Evolutionary conservation across 2,329 filamentous ascomycete species (phyloP).

Genomic region (Epichloe elymi): DNA sequence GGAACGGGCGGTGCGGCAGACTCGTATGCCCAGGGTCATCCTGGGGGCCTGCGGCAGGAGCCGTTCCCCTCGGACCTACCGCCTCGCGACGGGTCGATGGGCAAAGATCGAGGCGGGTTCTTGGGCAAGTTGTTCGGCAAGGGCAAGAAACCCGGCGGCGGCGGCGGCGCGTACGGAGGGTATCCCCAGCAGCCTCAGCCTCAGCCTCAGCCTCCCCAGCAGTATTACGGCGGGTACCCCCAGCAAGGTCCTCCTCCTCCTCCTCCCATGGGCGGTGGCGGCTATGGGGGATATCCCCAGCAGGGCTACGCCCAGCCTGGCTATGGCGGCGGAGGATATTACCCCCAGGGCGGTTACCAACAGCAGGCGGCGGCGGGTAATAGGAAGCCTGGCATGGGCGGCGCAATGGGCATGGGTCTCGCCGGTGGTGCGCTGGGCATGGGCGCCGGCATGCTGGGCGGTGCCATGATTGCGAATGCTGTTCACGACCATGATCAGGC

Average conservation of each 20-base stretch:
- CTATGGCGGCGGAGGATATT: slow-evolving; percentile 12
- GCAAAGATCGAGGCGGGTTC: slow-evolving; percentile 26
- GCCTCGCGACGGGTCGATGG: slow-evolving; percentile 25
- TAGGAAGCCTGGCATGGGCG: slow-evolving; percentile 26
- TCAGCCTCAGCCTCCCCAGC: neutral
- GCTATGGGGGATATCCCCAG: slow-evolving; percentile 7
- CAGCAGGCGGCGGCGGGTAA: slow-evolving; percentile 26
- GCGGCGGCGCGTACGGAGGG: neutral
- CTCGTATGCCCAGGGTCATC: slow-evolving; percentile 15
- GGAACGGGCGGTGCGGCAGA: slow-evolving; percentile 14
- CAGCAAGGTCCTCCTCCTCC: slow-evolving; percentile 6
- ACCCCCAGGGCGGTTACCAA: slow-evolving; percentile 16
- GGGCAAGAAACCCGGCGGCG: slow-evolving; percentile 17
- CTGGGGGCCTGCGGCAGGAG: slow-evolving; percentile 12
- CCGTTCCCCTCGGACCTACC: slow-evolving; percentile 28
- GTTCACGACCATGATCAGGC: slow-evolving; percentile 49
- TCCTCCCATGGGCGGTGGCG: neutral
- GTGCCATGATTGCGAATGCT: slow-evolving; percentile 55
- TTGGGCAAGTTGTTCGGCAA: slow-evolving; percentile 41
- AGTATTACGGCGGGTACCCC: slow-evolving; percentile 2
- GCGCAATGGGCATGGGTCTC: slow-evolving; percentile 40
- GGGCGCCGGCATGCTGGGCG: slow-evolving; percentile 71
- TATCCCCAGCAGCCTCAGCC: neutral
- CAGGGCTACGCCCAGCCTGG: slow-evolving; percentile 13
- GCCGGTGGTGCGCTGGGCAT: slow-evolving; percentile 65